Evolutionary conservation across 306 rosid genomes (phyloP).

Genomic region (apple (Malus domestica)): DNA sequence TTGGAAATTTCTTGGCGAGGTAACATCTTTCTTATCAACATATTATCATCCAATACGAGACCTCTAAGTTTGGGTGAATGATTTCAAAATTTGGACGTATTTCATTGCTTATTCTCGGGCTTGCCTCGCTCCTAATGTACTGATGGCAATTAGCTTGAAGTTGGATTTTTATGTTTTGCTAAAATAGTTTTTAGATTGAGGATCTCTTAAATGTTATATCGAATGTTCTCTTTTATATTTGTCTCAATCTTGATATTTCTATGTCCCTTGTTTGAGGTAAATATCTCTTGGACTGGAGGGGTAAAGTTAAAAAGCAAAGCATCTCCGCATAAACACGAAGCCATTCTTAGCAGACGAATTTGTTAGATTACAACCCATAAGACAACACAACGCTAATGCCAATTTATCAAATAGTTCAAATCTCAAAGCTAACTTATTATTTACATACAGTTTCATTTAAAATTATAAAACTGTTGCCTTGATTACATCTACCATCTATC

Average conservation of each 20-base stretch:
- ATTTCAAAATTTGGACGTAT: no score
- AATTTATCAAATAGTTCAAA: neutral
- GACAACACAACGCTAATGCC: neutral
- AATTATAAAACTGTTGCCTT: neutral
- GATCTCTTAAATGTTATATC: no score
- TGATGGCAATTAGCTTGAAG: no score
- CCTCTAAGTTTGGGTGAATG: no score
- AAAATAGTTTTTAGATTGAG: no score
- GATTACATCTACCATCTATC: constrained; percentile 1
- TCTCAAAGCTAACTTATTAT: neutral
- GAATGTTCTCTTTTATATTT: no score
- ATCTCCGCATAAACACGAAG: neutral
- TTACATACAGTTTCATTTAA: neutral
- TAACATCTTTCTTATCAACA: neutral
- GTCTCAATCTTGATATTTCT: no score
- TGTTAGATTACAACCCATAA: neutral
- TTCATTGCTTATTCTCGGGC: no score
- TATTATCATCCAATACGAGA: no score
- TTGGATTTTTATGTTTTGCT: no score
- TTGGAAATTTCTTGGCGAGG: neutral
- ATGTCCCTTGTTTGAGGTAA: neutral
- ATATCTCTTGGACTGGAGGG: neutral
- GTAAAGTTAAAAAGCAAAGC: neutral
- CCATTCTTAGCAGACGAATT: neutral
- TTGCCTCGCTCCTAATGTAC: no score